Evolutionary conservation across 768 basidiomycete genomes (phyloP), one percentile per base, ranked within the genome.

Genomic region (Dentipellis fragilis): DNA sequence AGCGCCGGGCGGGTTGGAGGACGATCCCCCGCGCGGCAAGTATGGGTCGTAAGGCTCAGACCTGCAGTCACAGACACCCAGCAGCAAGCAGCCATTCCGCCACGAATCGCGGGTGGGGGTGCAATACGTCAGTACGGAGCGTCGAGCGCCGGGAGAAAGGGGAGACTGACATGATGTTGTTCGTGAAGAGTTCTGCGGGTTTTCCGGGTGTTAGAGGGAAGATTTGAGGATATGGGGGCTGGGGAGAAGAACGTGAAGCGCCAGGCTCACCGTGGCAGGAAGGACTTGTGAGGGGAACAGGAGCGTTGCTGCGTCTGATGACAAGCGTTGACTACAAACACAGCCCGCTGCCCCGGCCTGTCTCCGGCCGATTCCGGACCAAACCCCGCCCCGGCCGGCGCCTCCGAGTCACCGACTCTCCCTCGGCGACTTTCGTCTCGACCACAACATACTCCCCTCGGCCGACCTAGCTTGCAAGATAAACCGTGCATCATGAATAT

Each of bases 31-130:
- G 64, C 89, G 86, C 61, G 94, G 93, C 59, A 97, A 80, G 74
- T 99, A 98, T 62, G 95, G 95, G 80, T 98, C 95, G 73, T 97
- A 97, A 68, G 93, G 94, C 75, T 95, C 91, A 68, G 93, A 92
- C 93, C 93, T 95, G 69, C 48, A 49, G n/a, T 54, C 29, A 29
- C 29, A 29, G 29, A 29, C 29, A 29, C 29, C 29, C 29, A 29
- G 29, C 29, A 29, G 29, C 29, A 29, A 29, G 29, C 29, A 57
- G 54, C 57, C 57, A 60, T 62, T 34, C 61, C 54, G 51, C 55
- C 54, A 63, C 59, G 60, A 12, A 52, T 34, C 53, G 54, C 34
- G n/a, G 42, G 40, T 36, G 57, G 35, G 49, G 57, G 52, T 54
- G 47, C 57, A 54, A 52, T 49, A 57, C 37, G 60, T 54, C 52